Conservation (phyloP, 139 green algal genomes). For the Chlamydomonas sphaeroides region DNA sequence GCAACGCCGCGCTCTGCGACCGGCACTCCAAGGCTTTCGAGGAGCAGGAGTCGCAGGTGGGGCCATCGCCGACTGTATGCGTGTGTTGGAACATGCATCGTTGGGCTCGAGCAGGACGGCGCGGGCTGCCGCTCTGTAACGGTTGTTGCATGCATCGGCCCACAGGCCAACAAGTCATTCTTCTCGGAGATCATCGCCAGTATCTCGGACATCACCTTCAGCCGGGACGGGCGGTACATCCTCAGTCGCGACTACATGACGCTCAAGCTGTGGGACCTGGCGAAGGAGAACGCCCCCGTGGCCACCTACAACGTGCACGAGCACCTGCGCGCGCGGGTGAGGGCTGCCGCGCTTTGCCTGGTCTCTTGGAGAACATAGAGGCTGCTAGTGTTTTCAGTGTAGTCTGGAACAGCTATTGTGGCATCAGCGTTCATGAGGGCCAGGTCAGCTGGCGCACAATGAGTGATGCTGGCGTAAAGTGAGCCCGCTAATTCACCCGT, state of each 20-base stretch:
- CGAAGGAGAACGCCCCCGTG: constrained; percentile 89
- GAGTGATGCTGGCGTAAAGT: no score
- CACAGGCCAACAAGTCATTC: constrained; percentile 82
- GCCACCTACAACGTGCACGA: constrained; percentile 94
- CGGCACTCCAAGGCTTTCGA: constrained; percentile 85
- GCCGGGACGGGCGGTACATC: constrained; percentile 87
- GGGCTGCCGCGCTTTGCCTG: no score
- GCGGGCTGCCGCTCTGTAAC: no score
- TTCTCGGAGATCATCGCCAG: constrained; percentile 97
- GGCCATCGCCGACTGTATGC: no score
- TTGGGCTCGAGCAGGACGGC: no score
- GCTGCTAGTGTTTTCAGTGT: no score
- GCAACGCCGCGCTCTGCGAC: constrained; percentile 90
- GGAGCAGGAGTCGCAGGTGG: constrained; percentile 70
- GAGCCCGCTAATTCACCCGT: no score
- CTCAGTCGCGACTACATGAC: constrained; percentile 98
- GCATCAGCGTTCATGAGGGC: no score
- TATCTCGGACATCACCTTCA: constrained; percentile 96
- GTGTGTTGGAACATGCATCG: no score
- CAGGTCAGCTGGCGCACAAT: no score
- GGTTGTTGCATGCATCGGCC: not conserved
- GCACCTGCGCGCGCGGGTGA: constrained; percentile 78
- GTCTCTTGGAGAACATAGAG: no score
- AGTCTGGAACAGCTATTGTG: no score
- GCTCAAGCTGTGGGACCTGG: constrained; percentile 97